Evolutionary conservation across 1,284 basidiomycete genomes (phyloP), one percentile per base, ranked within the genome.

Genomic region (Cryptococcus deneoformans): DNA sequence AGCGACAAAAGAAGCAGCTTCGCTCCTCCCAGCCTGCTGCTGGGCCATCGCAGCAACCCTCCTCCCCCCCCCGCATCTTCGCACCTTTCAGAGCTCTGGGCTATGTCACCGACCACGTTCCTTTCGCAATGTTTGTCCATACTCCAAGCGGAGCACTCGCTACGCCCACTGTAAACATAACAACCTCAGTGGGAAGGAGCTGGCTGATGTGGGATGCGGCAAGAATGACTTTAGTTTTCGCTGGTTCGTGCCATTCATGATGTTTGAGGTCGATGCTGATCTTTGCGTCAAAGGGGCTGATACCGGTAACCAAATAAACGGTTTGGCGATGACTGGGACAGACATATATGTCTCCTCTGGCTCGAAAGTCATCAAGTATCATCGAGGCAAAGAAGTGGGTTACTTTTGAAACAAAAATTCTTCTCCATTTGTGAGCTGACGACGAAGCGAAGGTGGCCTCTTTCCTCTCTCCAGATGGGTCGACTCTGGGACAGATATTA

Each of bases 191-290:
- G 5, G 95, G 95, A 12, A 85, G 83, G 61, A 87, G 89, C 65
- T 99, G 95, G 95, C 89, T 92, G 20, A 82, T 98, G 77, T 99
- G 95, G 95, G 92, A 97, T 70, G 92, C 92, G 11, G 89, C 87
- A 38, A 90, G 88, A 77, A 93, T 99, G 89, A 85, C 84, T 14
- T 79, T 99, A 49, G 81, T 98, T 48, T 98, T 99, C 73, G 92
- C 96, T 59, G 92, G 94, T 88, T 74, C 79, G 90, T 46, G 5
- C 14, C n/a, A 24, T 35, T n/a, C 46, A 35, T 12, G 29, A 37
- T 34, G 40, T 10, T 42, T n/a, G 16, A 47, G n/a, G 52, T n/a
- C 37, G 49, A 50, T 38, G 48, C 20, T 20, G 20, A 36, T 14
- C 8, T 53, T 12, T 37, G 6, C 16, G 51, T 48, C 55, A 20